Evolutionary conservation across 352 stramenopile species (phyloP).

Genomic region (Elongisporangium anandrum): DNA sequence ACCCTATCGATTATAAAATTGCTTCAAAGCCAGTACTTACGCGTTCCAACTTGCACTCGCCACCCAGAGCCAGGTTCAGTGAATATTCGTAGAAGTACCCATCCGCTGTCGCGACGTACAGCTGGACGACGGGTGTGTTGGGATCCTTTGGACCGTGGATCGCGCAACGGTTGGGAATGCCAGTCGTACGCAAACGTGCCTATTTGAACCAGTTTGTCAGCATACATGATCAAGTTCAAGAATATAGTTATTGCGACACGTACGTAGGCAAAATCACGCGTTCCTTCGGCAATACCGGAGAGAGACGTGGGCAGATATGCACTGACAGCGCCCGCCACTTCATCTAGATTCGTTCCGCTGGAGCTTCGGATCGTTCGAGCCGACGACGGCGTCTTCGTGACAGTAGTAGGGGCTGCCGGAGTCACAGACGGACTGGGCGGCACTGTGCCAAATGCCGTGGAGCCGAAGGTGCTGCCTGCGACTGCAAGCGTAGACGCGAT

Average conservation of each 20-base stretch:
- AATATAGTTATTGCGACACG: slow-evolving; percentile 5
- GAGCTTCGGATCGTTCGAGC: slow-evolving; percentile 25
- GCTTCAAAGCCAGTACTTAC: slow-evolving; percentile 37
- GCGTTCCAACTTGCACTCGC: slow-evolving; percentile 82
- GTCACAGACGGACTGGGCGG: slow-evolving; percentile 3
- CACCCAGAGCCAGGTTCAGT: slow-evolving; percentile 59
- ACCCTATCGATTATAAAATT: not conserved
- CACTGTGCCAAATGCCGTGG: slow-evolving; percentile 35
- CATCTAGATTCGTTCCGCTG: slow-evolving; percentile 50
- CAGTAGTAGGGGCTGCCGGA: not conserved
- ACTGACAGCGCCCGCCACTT: slow-evolving; percentile 62
- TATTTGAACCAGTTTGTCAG: slow-evolving; percentile 14
- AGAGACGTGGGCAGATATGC: slow-evolving; percentile 74
- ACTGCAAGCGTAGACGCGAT: slow-evolving; percentile 74
- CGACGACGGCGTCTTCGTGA: slow-evolving; percentile 3
- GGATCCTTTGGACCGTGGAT: slow-evolving; percentile 67
- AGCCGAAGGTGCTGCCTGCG: slow-evolving; percentile 50
- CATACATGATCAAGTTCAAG: not conserved
- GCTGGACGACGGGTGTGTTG: slow-evolving; percentile 46
- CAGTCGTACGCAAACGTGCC: slow-evolving; percentile 65
- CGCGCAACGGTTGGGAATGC: slow-evolving; percentile 71
- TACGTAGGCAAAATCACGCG: slow-evolving; percentile 86
- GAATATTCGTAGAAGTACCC: slow-evolving; percentile 89
- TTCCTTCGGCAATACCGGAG: slow-evolving; percentile 79
- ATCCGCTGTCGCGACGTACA: slow-evolving; percentile 77